Conservation (phyloP, 768 basidiomycete genomes). For the Suillus discolor region DNA sequence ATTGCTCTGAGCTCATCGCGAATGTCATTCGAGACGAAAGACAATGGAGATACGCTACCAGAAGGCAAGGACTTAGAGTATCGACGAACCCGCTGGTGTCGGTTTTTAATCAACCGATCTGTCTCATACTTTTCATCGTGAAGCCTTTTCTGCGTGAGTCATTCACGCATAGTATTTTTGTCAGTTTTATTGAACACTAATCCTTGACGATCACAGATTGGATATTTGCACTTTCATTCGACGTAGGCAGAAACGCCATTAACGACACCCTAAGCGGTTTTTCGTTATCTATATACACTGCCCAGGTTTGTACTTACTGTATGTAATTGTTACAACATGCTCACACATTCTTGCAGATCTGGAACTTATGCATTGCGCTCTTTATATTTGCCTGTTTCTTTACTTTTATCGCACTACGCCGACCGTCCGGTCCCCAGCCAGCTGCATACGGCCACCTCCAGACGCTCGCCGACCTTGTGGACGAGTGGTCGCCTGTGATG, state of each 20-base stretch:
- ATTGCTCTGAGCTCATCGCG: constrained; percentile 29
- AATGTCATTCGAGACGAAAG: constrained; percentile 32
- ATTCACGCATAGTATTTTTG: not conserved
- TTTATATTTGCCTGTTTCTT: constrained; percentile 24
- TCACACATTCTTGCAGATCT: constrained; percentile 19
- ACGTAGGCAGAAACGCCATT: not conserved
- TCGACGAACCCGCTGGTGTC: constrained; percentile 23
- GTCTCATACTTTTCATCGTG: constrained; percentile 17
- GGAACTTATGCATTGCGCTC: constrained; percentile 27
- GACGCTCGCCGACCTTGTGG: constrained; percentile 36
- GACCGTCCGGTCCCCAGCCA: constrained; percentile 29
- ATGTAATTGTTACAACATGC: not conserved
- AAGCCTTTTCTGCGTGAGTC: constrained; percentile 32
- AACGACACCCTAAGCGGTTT: not conserved
- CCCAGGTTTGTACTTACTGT: constrained; percentile 20
- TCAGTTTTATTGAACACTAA: not conserved
- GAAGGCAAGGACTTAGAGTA: constrained; percentile 16
- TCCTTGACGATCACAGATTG: constrained; percentile 22
- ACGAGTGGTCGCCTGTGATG: constrained; percentile 38
- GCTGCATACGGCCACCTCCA: constrained; percentile 36
- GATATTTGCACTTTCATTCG: constrained; percentile 34
- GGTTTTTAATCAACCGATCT: constrained; percentile 22
- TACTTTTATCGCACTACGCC: constrained; percentile 15
- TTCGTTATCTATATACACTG: constrained; percentile 21
- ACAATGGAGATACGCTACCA: constrained; percentile 27